Base-by-base conservation (phyloP, 495 filamentous ascomycete genomes). In the Pseudevernia furfuracea region DNA sequence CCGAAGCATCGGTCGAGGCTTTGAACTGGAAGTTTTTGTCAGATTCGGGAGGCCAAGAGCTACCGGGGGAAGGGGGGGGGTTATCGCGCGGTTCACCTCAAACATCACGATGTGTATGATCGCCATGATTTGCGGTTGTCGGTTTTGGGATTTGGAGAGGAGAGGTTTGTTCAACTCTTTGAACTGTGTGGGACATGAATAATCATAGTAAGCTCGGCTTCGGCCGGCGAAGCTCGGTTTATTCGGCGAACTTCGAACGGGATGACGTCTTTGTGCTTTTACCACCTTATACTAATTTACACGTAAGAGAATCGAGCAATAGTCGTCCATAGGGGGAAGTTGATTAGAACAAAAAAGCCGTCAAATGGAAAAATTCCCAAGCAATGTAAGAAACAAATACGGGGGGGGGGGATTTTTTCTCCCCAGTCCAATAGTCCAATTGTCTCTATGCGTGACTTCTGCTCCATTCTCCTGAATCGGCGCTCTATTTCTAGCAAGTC, bases 21-120 rank as follows among this genome's bases (percentile, higher is more conserved):
- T 66, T 66, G 64, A 66, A 58, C 64, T 66, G 4, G 12, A 2
- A 11, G 4, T 14, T n/a, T 10, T 58, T 30, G 59, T 66, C 25
- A 61, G 57, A 3, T n/a, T 23, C 38, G 43, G 10, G 5, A 19
- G 2, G 30, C 4, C 3, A 28, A 38, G 56, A 11, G 64, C 25
- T 36, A 10, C 1, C 0, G 3, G 25, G 6, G 30, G n/a, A 46
- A 15, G 8, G 21, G 44, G 30, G 43, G 11, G 37, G 17, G 17
- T n/a, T 52, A 32, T 19, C 19, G 58, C 4, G 7, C 5, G 1
- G 5, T 23, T 44, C 46, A 67, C 66, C 21, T 64, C 36, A 58
- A 68, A 68, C 32, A 68, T 25, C 1, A 65, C 66, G 44, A 68
- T 43, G 61, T 67, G 66, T 4, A 49, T 61, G 48, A 67, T 61